Percentiles rank a stretch among this genome's conserved stretches.
These are phyloP conservation scores for Silene coronaria DNA, from an alignment of 179 eudicot species.

Conservation along the genomic window DNA sequence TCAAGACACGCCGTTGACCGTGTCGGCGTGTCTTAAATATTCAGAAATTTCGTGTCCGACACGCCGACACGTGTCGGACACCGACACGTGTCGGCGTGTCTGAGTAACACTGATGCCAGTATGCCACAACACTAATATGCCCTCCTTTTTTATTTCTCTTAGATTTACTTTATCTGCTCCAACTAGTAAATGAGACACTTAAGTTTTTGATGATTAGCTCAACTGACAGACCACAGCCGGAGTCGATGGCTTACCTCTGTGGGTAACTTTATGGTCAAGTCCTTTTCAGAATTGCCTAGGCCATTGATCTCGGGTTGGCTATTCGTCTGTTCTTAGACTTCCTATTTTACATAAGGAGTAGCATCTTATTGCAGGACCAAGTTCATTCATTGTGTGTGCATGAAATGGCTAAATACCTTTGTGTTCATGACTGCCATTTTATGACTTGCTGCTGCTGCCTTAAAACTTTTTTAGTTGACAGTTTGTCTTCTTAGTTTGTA, in stretches of 20 bases:
- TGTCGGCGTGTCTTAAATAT: no score
- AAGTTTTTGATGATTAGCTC: neutral
- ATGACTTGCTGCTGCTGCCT: neutral
- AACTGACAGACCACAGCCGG: no score
- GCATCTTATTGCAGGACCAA: neutral
- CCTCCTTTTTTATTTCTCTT: neutral
- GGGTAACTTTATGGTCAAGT: neutral
- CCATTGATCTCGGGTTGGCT: neutral
- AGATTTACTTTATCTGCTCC: neutral
- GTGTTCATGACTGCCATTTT: neutral
- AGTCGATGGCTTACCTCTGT: no score
- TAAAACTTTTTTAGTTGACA: neutral
- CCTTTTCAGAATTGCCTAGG: neutral
- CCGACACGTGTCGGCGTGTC: no score
- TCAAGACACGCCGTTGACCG: no score
- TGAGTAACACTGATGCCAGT: no score
- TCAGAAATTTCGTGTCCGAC: no score
- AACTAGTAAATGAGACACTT: neutral
- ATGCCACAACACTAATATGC: neutral
- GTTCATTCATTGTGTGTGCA: slow-evolving; percentile 2
- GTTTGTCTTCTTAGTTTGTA: neutral
- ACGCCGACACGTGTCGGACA: no score
- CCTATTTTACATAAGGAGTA: neutral
- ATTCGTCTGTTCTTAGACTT: neutral
- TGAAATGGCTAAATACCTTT: slow-evolving; percentile 4